Conservation (phyloP, 192 early-diverging fungal genomes). For the Dissophora globulifera region DNA sequence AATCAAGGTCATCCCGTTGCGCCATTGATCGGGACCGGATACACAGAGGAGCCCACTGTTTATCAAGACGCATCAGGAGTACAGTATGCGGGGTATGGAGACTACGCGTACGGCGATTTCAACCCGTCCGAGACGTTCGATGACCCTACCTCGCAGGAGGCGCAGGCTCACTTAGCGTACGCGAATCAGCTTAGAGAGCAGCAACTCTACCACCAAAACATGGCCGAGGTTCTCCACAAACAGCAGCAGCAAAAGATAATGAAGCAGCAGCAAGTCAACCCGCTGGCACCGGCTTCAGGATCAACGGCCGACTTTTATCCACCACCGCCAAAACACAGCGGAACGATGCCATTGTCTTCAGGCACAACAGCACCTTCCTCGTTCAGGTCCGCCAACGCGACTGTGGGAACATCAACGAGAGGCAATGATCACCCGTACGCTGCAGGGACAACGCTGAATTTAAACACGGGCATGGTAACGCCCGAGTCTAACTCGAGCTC, state of each 20-base stretch:
- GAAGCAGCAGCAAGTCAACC: not conserved
- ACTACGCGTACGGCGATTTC: constrained; percentile 20
- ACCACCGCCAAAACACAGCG: constrained; percentile 5
- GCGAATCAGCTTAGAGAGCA: constrained; percentile 45
- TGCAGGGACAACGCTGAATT: not conserved
- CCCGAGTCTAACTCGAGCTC: constrained; percentile 12
- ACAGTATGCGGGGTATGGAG: not conserved
- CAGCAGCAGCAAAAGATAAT: constrained; percentile 10
- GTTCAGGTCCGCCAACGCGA: not conserved
- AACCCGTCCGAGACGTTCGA: constrained; percentile 35
- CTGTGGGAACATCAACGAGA: not conserved
- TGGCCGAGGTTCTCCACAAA: constrained; percentile 40
- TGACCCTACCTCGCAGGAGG: constrained; percentile 39
- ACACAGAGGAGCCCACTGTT: constrained; percentile 16
- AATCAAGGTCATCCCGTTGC: not conserved
- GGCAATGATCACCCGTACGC: not conserved
- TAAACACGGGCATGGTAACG: constrained; percentile 35
- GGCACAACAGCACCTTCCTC: constrained; percentile 10
- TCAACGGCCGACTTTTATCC: constrained; percentile 39
- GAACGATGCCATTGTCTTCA: constrained; percentile 6
- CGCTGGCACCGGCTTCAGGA: constrained; percentile 15
- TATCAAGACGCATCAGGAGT: constrained; percentile 11
- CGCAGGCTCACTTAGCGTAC: constrained; percentile 42
- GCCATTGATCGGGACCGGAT: not conserved
- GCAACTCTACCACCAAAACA: constrained; percentile 47